phyloP scores from a whole-genome alignment of 768 basidiomycete genomes.

The Russula foetens region DNA sequence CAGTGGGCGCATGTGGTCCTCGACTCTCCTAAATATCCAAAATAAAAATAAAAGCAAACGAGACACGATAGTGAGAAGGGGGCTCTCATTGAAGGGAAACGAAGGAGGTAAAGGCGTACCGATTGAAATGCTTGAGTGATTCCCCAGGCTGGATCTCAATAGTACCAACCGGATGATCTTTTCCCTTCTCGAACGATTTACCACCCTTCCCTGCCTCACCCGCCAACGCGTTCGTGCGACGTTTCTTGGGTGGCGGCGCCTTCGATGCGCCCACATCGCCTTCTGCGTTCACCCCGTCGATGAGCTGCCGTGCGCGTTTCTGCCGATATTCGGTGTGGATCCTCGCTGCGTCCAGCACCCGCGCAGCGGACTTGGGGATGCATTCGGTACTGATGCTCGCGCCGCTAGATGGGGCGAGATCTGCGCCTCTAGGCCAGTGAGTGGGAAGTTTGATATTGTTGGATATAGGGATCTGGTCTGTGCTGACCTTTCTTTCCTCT shows the following conservation, averaged over 20 bases:
- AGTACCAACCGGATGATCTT: conserved; percentile 17
- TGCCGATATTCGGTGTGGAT: conserved; percentile 48
- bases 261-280: background rate
- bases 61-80: background rate
- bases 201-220: conserved; percentile 16
- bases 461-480: background rate
- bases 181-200: background rate
- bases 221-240: conserved; percentile 24
- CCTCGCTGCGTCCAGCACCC: conserved; percentile 55
- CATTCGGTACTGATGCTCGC: conserved; percentile 38
- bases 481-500: conserved; percentile 25
- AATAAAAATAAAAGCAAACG: background rate
- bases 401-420: conserved; percentile 19
- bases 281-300: conserved; percentile 32
- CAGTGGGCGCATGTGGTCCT: conserved; percentile 58
- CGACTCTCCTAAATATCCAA: conserved; percentile 48
- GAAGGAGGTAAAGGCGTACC: conserved; percentile 37
- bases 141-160: conserved; percentile 53
- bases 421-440: conserved; percentile 19
- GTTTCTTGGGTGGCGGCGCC: conserved; percentile 10
- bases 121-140: conserved; percentile 68
- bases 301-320: background rate
- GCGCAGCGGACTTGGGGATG: conserved; percentile 59
- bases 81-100: background rate
- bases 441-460: background rate